These are phyloP conservation scores for Penicillium sp. DNA, from an alignment of 2,329 filamentous ascomycete genomes.

Conservation along the genomic window DNA sequence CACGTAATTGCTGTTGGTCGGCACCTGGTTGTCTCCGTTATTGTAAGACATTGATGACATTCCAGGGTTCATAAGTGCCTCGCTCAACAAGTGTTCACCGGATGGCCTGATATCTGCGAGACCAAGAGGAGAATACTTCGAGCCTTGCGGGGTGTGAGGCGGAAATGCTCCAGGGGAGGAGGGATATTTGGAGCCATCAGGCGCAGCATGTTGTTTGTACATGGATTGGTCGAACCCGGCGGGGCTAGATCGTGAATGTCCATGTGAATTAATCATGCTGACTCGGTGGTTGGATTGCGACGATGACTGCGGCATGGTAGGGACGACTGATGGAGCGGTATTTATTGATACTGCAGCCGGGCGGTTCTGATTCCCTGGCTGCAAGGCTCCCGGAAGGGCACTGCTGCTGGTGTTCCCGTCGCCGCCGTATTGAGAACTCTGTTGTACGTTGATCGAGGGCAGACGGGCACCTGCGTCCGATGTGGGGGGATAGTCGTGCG, in stretches of 20 bases:
- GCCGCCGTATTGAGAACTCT: slow-evolving; percentile 51
- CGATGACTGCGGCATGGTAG: slow-evolving; percentile 53
- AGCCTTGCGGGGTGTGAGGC: slow-evolving; percentile 54
- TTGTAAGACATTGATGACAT: slow-evolving; percentile 57
- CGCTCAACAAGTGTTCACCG: slow-evolving; percentile 75
- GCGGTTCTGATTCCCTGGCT: slow-evolving; percentile 53
- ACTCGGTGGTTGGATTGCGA: slow-evolving; percentile 58
- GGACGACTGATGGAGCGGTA: slow-evolving; percentile 56
- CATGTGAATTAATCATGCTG: slow-evolving; percentile 64
- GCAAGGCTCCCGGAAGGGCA: slow-evolving; percentile 59
- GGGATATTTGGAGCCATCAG: slow-evolving; percentile 65
- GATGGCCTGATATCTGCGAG: slow-evolving; percentile 88
- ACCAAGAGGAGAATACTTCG: slow-evolving; percentile 82
- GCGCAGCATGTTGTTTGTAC: slow-evolving; percentile 62
- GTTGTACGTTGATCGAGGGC: slow-evolving; percentile 59
- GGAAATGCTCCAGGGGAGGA: slow-evolving; percentile 45
- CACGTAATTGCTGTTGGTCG: slow-evolving; percentile 82
- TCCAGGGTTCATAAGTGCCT: slow-evolving; percentile 61
- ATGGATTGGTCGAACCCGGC: slow-evolving; percentile 59
- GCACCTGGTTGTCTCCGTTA: slow-evolving; percentile 58
- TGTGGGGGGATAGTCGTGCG: slow-evolving; percentile 50
- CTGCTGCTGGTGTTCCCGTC: slow-evolving; percentile 38
- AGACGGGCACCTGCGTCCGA: slow-evolving; percentile 47
- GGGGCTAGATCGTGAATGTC: slow-evolving; percentile 82
- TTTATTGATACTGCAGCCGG: slow-evolving; percentile 54